Evolutionary conservation across 2,329 filamentous ascomycete species (phyloP).

Genomic region (Phyllosticta capitalensis): DNA sequence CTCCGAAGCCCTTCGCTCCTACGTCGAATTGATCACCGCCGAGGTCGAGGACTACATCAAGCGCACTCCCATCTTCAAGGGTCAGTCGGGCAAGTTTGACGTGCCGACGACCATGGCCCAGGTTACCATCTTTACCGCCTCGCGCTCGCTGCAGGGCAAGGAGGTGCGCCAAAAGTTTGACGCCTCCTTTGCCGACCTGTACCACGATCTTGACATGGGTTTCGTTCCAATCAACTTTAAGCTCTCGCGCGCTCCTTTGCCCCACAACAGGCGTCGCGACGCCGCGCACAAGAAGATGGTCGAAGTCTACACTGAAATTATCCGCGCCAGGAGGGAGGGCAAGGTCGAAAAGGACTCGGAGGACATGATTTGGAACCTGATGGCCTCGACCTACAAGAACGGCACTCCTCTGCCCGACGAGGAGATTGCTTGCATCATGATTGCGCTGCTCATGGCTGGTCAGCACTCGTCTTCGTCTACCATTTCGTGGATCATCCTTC

Average conservation of each 20-base stretch:
- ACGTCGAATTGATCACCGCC: slow-evolving; percentile 67
- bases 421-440: slow-evolving; percentile 89
- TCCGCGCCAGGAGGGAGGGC: slow-evolving; percentile 57
- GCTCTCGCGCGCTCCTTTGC: slow-evolving; percentile 78
- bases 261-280: slow-evolving; percentile 78
- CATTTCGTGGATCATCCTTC: slow-evolving; percentile 74
- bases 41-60: slow-evolving; percentile 69
- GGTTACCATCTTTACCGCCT: slow-evolving; percentile 84
- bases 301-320: slow-evolving; percentile 73
- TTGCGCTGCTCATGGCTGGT: slow-evolving; percentile 82
- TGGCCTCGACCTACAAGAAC: slow-evolving; percentile 78
- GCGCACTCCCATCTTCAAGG: slow-evolving; percentile 56
- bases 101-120: slow-evolving; percentile 70
- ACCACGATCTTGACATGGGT: slow-evolving; percentile 84
- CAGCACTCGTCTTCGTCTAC: slow-evolving; percentile 84
- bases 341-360: slow-evolving; percentile 43
- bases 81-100: slow-evolving; percentile 57
- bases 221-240: slow-evolving; percentile 86
- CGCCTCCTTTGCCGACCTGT: slow-evolving; percentile 68
- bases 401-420: slow-evolving; percentile 68
- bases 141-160: slow-evolving; percentile 73
- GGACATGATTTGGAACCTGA: slow-evolving; percentile 87
- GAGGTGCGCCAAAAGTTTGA: slow-evolving; percentile 76
- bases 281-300: slow-evolving; percentile 71
- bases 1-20: slow-evolving; percentile 62